phyloP scores from a whole-genome alignment of 495 filamentous ascomycete genomes.

The Chaetomidium leptoderma region DNA sequence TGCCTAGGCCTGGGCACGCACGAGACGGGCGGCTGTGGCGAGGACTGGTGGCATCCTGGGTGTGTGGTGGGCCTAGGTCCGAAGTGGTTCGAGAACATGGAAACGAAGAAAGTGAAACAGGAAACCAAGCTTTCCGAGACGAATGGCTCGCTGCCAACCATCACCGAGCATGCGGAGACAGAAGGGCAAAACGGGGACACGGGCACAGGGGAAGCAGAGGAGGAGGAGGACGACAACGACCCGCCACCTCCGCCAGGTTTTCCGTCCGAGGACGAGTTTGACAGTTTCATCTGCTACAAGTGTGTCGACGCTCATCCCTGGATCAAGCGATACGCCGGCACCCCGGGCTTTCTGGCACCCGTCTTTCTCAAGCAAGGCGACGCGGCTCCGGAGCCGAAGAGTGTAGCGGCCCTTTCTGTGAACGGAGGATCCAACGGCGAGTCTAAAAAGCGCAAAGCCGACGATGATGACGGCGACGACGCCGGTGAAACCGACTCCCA shows the following conservation, averaged over 20 bases:
- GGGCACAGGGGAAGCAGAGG: slow-evolving; percentile 27
- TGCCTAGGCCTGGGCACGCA: slow-evolving; percentile 80
- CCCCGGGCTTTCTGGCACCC: slow-evolving; percentile 72
- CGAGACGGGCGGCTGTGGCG: slow-evolving; percentile 83
- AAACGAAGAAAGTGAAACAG: slow-evolving; percentile 33
- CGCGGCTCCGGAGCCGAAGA: not conserved
- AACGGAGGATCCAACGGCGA: slow-evolving; percentile 16
- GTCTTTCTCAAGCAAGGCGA: slow-evolving; percentile 43
- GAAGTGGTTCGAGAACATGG: slow-evolving; percentile 52
- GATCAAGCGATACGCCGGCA: slow-evolving; percentile 87
- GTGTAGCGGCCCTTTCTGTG: not conserved
- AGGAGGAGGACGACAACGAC: slow-evolving; percentile 48
- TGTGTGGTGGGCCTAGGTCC: slow-evolving; percentile 78
- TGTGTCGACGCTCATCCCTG: slow-evolving; percentile 85
- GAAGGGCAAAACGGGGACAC: slow-evolving; percentile 24
- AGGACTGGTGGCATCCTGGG: slow-evolving; percentile 99
- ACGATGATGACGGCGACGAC: slow-evolving; percentile 30
- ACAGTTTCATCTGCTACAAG: slow-evolving; percentile 87
- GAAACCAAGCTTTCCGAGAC: slow-evolving; percentile 8
- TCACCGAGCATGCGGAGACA: slow-evolving; percentile 35
- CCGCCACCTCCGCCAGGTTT: slow-evolving; percentile 73
- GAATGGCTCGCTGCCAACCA: slow-evolving; percentile 33
- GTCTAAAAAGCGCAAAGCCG: slow-evolving; percentile 72
- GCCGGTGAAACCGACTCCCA: slow-evolving; percentile 27
- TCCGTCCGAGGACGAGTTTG: slow-evolving; percentile 82